Conservation (phyloP, 164 flowering plant species). For the Cinnamomum chago region DNA sequence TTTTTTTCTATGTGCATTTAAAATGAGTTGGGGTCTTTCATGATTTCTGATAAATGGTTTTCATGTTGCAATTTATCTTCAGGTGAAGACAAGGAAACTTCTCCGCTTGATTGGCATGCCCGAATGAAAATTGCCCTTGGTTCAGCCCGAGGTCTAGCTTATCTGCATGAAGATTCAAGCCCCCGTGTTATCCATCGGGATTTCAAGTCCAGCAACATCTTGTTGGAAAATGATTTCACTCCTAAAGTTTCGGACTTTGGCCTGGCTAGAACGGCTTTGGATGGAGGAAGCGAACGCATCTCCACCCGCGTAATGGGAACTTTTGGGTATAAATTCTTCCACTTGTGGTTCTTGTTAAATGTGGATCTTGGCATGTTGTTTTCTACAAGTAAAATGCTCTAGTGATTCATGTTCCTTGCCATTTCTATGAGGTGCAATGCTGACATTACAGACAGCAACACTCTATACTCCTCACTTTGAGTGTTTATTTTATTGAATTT, state of each 20-base stretch:
- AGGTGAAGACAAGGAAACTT: slow-evolving; percentile 60
- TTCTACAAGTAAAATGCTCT: too few relatives aligned
- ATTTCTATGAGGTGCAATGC: too few relatives aligned
- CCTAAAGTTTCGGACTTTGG: slow-evolving; percentile 99
- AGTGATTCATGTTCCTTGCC: too few relatives aligned
- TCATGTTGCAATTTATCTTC: slow-evolving; percentile 6
- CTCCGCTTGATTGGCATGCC: slow-evolving; percentile 94
- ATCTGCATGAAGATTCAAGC: slow-evolving; percentile 98
- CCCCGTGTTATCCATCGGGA: slow-evolving; percentile 98
- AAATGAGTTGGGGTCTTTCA: neutral
- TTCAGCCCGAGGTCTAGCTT: slow-evolving; percentile 96
- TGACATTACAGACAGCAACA: too few relatives aligned
- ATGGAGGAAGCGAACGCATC: slow-evolving; percentile 56
- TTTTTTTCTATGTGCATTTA: neutral
- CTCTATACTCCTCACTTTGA: too few relatives aligned
- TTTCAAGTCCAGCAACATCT: slow-evolving; percentile 92
- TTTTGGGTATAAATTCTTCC: slow-evolving; percentile 49
- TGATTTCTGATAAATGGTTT: slow-evolving; percentile 5
- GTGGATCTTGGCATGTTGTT: too few relatives aligned
- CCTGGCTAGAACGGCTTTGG: slow-evolving; percentile 85
- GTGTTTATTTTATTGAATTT: too few relatives aligned
- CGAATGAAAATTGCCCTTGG: slow-evolving; percentile 95
- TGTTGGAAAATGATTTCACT: slow-evolving; percentile 83
- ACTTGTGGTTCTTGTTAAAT: neutral
- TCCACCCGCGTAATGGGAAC: slow-evolving; percentile 92